These are phyloP conservation scores for Hypoxylon lienhwacheense DNA, from an alignment of 495 filamentous ascomycete species.

Conservation along the genomic window DNA sequence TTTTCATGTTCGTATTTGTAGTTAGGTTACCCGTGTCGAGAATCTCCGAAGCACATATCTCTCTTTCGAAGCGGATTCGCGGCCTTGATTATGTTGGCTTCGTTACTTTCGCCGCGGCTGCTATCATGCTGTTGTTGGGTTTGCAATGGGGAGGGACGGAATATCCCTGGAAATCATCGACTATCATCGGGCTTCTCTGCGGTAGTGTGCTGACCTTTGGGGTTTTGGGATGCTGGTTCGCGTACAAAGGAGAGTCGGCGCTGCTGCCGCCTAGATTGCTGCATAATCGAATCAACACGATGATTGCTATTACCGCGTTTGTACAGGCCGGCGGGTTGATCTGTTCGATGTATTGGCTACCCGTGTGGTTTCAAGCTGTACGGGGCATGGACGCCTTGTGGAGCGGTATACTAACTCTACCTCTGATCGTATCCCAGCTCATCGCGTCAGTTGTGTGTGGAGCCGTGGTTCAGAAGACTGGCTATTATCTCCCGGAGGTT, in stretches of 20 bases:
- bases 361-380: constrained; percentile 70
- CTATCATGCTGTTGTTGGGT: constrained; percentile 51
- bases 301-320: constrained; percentile 34
- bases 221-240: constrained; percentile 50
- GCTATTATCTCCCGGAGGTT: constrained; percentile 55
- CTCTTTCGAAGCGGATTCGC: constrained; percentile 9
- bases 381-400: constrained; percentile 48
- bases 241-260: constrained; percentile 49
- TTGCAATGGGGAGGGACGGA: constrained; percentile 55
- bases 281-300: constrained; percentile 31
- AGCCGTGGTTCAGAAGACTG: constrained; percentile 42
- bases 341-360: constrained; percentile 47
- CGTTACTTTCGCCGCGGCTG: constrained; percentile 47
- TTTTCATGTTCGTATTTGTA: constrained; percentile 27
- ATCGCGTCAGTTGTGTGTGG: constrained; percentile 52
- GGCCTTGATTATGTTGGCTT: constrained; percentile 54
- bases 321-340: constrained; percentile 29
- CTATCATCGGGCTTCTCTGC: constrained; percentile 42
- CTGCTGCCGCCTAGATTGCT: constrained; percentile 36
- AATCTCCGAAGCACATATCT: constrained; percentile 3
- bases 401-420: constrained; percentile 56
- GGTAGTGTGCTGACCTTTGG: constrained; percentile 46
- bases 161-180: constrained; percentile 50
- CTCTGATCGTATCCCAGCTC: constrained; percentile 56
- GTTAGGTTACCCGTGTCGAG: constrained; percentile 20